Percentiles rank a stretch among this genome's conserved stretches.
Evolutionary conservation across 352 stramenopile species (phyloP).

Genomic region (Pythium sukuiense): DNA sequence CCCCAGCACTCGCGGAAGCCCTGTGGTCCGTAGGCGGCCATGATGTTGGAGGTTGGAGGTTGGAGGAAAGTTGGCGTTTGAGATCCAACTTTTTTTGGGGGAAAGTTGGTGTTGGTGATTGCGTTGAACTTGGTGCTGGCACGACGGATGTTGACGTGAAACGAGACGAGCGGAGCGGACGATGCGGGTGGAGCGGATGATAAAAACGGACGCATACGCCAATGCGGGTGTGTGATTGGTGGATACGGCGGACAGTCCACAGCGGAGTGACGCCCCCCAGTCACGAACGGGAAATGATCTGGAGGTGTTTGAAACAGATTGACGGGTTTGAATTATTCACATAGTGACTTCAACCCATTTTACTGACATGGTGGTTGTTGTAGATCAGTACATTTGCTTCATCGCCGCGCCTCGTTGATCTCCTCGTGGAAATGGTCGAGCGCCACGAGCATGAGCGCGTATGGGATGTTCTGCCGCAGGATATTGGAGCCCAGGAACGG

Average conservation of each 20-base stretch:
- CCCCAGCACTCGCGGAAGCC: constrained; percentile 96
- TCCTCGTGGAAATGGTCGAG: constrained; percentile 85
- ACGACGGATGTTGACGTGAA: constrained; percentile 27
- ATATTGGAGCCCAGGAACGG: constrained; percentile 63
- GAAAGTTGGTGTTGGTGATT: background rate
- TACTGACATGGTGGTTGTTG: background rate
- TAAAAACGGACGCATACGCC: background rate
- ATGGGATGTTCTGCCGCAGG: constrained; percentile 76
- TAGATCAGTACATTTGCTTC: constrained; percentile 15
- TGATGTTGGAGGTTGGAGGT: constrained; percentile 1
- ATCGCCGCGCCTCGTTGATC: constrained; percentile 53
- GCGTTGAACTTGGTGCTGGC: constrained; percentile 21
- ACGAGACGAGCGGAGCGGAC: constrained; percentile 7
- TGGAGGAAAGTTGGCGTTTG: background rate
- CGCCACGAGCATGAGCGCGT: constrained; percentile 72
- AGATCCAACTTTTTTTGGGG: background rate
- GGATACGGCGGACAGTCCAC: constrained; percentile 1
- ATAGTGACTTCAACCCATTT: background rate
- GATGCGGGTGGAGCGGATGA: constrained; percentile 1
- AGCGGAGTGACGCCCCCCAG: constrained; percentile 5
- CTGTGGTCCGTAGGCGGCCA: constrained; percentile 37
- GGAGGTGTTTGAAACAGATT: background rate
- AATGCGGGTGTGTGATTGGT: constrained; percentile 15
- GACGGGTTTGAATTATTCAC: background rate
- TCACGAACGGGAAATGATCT: constrained; percentile 1